phyloP scores from a whole-genome alignment of 176 grass and related monocot species.

The Eremochloa ophiuroides region DNA sequence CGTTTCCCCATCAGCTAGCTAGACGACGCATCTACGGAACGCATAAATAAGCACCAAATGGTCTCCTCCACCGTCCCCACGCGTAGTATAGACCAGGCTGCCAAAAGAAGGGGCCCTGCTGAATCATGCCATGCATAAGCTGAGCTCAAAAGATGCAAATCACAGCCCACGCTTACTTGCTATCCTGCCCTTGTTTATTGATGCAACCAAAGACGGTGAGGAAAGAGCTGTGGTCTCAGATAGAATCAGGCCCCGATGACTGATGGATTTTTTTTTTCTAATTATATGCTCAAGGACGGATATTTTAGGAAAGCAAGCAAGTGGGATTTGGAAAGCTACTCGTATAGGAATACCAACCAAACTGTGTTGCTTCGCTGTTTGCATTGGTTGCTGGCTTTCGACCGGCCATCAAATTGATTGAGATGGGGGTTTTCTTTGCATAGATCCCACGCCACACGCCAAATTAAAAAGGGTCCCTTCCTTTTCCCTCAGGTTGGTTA shows the following conservation, averaged over 20 bases:
- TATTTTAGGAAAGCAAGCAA: not conserved
- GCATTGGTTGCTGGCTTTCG: not conserved
- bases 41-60: not conserved
- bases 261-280: not conserved
- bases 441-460: not conserved
- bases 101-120: not conserved
- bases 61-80: not conserved
- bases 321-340: not conserved
- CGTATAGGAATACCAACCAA: not conserved
- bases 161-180: not conserved
- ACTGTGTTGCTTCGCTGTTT: conserved; percentile 20
- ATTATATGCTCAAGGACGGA: not conserved
- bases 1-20: too few species aligned
- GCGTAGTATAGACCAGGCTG: not conserved
- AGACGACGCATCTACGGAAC: conserved; percentile 7
- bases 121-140: conserved; percentile 27
- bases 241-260: not conserved
- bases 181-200: conserved; percentile 12
- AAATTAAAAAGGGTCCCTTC: not conserved
- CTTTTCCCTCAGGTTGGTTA: conserved; percentile 27
- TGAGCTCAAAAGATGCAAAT: conserved; percentile 22
- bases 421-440: not conserved
- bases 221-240: not conserved
- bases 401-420: not conserved
- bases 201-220: not conserved